Percentiles rank a stretch among this genome's conserved stretches.
phyloP scores from a whole-genome alignment of 768 basidiomycete species.

The Leccinum rimulosum region DNA sequence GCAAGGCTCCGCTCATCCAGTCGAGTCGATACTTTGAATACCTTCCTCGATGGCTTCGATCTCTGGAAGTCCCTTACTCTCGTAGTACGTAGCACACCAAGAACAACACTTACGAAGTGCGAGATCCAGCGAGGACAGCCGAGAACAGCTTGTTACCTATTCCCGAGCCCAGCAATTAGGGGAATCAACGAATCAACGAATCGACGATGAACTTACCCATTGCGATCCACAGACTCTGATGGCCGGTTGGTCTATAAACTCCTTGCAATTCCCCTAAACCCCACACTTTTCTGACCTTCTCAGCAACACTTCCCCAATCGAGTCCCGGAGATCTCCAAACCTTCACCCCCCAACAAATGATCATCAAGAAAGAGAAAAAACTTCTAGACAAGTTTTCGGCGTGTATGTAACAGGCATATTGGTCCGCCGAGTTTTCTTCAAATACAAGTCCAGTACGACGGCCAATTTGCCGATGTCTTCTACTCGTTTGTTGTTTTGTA shows the following conservation, averaged over 20 bases:
- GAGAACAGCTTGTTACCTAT: not conserved
- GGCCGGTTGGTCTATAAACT: not conserved
- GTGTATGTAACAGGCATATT: not conserved
- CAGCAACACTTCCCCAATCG: not conserved
- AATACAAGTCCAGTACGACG: no score
- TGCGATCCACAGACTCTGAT: not conserved
- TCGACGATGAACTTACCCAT: not conserved
- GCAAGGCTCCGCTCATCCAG: not conserved
- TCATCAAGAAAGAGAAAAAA: constrained; percentile 34
- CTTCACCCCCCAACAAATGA: not conserved
- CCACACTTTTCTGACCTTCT: not conserved
- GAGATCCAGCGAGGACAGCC: not conserved
- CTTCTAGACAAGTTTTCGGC: constrained; percentile 29
- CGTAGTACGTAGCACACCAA: no score
- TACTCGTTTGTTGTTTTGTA: no score
- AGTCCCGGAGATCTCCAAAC: not conserved
- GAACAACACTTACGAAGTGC: not conserved
- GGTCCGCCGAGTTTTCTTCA: no score
- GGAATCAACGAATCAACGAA: not conserved
- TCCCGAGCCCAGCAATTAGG: not conserved
- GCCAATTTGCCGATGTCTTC: no score
- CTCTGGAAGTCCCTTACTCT: not conserved
- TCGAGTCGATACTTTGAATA: not conserved
- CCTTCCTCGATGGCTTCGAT: not conserved
- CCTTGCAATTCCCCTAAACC: not conserved